Conservation (phyloP, 768 basidiomycete genomes). For the Collybia nuda region DNA sequence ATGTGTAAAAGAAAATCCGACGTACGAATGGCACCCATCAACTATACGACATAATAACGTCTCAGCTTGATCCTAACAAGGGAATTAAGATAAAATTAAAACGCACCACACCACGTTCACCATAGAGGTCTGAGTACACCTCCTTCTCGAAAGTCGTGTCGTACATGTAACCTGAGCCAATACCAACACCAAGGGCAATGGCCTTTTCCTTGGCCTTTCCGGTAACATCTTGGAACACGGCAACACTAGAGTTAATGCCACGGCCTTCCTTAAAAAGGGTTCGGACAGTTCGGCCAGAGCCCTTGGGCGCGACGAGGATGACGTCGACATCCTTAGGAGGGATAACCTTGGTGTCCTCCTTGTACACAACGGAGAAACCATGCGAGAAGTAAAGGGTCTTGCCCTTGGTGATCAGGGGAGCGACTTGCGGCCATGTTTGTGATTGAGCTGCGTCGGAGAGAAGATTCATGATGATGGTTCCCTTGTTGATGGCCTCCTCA, state of each 20-base stretch:
- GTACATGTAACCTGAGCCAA: conserved; percentile 97
- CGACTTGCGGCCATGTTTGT: conserved; percentile 86
- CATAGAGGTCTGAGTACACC: conserved; percentile 98
- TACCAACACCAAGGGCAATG: conserved; percentile 87
- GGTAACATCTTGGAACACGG: conserved; percentile 96
- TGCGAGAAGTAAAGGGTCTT: conserved; percentile 99
- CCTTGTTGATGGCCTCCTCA: conserved; percentile 92
- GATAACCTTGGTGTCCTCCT: conserved; percentile 93
- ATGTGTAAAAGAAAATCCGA: conserved; percentile 13
- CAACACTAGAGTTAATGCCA: conserved; percentile 94
- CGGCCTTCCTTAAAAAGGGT: conserved; percentile 99
- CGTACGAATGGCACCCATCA: conserved; percentile 96
- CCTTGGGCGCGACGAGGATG: conserved; percentile 98
- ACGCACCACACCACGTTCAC: conserved; percentile 98
- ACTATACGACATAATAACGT: conserved; percentile 38
- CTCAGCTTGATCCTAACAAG: conserved; percentile 10
- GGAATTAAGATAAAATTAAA: neutral
- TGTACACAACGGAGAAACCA: conserved; percentile 98
- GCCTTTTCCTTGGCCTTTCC: conserved; percentile 99
- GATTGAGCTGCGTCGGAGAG: conserved; percentile 99
- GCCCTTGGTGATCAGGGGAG: conserved; percentile 97
- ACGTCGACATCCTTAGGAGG: conserved; percentile 95
- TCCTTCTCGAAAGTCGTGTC: conserved; percentile 99
- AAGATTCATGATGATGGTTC: conserved; percentile 99
- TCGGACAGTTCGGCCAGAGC: conserved; percentile 97